These are phyloP conservation scores for Podospora bellae-mahoneyi DNA, from an alignment of 495 filamentous ascomycete genomes.

Conservation along the genomic window DNA sequence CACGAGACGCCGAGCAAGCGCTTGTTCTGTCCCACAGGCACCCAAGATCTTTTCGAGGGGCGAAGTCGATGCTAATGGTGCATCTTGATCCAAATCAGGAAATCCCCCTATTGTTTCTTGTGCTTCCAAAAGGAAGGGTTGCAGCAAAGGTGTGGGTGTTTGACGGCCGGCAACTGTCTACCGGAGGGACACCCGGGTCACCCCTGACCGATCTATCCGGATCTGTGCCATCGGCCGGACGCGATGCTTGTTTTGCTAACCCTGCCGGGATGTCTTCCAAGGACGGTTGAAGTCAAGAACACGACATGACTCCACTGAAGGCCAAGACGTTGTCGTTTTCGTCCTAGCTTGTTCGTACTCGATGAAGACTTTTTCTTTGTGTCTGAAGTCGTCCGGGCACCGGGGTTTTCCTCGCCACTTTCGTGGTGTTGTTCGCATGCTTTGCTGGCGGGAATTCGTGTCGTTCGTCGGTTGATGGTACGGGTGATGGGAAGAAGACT, in stretches of 20 bases:
- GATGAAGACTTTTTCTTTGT: neutral
- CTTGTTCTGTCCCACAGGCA: neutral
- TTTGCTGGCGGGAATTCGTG: neutral
- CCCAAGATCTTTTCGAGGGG: neutral
- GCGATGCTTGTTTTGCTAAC: conserved; percentile 2
- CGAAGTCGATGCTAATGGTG: neutral
- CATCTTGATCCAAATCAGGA: conserved; percentile 6
- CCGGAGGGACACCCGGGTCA: neutral
- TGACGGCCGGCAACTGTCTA: neutral
- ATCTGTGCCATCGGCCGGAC: conserved; percentile 1
- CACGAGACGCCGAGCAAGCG: neutral
- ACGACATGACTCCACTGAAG: neutral
- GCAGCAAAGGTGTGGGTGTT: conserved; percentile 1
- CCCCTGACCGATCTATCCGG: conserved; percentile 6
- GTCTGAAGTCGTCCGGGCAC: neutral
- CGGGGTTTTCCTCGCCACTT: neutral
- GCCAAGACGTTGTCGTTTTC: neutral
- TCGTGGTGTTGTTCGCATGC: neutral
- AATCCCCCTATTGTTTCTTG: neutral
- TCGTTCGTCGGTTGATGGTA: neutral
- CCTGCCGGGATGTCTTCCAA: conserved; percentile 1
- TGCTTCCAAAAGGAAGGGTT: neutral
- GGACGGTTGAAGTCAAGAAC: neutral
- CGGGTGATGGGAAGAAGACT: neutral
- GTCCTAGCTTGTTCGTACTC: neutral